A percentile compares a stretch with the other conserved stretches of the same genome.
phyloP scores from a whole-genome alignment of 2,329 filamentous ascomycete genomes.

The Teratosphaeria nubilosa region DNA sequence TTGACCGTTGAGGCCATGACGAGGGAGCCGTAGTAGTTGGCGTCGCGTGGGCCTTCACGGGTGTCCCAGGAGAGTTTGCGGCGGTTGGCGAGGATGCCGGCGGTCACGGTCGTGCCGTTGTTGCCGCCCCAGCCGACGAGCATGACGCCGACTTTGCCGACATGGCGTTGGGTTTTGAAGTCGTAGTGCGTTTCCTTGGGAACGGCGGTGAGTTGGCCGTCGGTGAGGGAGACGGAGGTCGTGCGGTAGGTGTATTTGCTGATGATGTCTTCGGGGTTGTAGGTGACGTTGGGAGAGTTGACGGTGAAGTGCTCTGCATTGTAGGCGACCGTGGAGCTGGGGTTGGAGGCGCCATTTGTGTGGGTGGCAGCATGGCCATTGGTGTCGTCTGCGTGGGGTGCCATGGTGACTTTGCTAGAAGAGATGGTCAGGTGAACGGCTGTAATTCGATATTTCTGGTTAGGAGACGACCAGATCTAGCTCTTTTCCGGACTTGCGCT shows the following conservation, averaged over 20 bases:
- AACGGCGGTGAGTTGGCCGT: slow-evolving; percentile 69
- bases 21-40: slow-evolving; percentile 98
- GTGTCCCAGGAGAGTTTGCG: slow-evolving; percentile 83
- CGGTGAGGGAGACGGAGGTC: slow-evolving; percentile 64
- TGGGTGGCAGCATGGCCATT: slow-evolving; percentile 42
- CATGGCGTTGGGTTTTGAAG: slow-evolving; percentile 92
- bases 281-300: slow-evolving; percentile 82
- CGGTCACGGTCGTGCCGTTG: slow-evolving; percentile 94
- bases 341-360: background rate
- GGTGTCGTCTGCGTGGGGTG: slow-evolving; percentile 74
- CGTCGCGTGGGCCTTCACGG: slow-evolving; percentile 69
- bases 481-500: too few species aligned
- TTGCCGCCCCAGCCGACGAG: slow-evolving; percentile 76
- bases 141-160: slow-evolving; percentile 94
- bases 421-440: slow-evolving; percentile 1
- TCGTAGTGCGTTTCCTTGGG: slow-evolving; percentile 87
- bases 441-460: too few species aligned
- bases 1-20: slow-evolving; percentile 97
- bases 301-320: slow-evolving; percentile 57
- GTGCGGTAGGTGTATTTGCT: slow-evolving; percentile 97
- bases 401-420: slow-evolving; percentile 49
- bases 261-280: slow-evolving; percentile 78
- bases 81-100: slow-evolving; percentile 93
- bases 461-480: too few species aligned
- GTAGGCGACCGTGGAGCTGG: slow-evolving; percentile 13